Evolutionary conservation across 768 basidiomycete species (phyloP), one percentile per base, ranked within the genome.

Genomic region (Phlebiopsis flavidoalba): DNA sequence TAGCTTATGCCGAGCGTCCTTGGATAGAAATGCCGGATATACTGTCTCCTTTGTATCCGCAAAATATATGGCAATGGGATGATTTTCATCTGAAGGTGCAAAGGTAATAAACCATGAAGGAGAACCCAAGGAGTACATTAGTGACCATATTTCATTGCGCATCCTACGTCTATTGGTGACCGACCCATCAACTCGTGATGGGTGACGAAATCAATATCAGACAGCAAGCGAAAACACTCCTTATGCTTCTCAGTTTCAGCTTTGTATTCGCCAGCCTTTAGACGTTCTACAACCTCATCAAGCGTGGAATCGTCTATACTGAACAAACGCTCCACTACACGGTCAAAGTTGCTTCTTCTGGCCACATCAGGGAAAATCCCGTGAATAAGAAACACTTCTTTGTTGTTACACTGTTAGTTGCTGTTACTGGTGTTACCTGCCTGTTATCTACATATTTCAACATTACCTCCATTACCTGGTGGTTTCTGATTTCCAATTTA

Each of bases 91-190:
- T 8, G 72, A 70, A 14, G 75, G 75, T 3, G 75, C 69, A 50
- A 76, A 67, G 2, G 76, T 77, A 1, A 77, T 72, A 57, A 72
- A 78, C 75, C 74, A 77, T 0, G 62, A 58, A 2, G 74, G 73
- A 3, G 74, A 69, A 22, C 75, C 72, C 37, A 69, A 45, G 52
- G 57, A 62, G 19, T 60, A 55, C 37, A 53, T 63, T 33, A 63
- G 33, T 14, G 64, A 53, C 62, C 62, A 63, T 5, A 65, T 65
- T 56, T 76, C 72, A 59, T 70, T 69, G n/a, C 71, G 14, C 69
- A 71, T 68, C 15, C 37, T 24, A 36, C 47, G 53, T 31, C 51
- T 10, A 24, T 31, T 63, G 11, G 59, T 63, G 11, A 36, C 45
- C 5, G 62, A 63, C 7, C 59, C 62, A 48, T 43, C 37, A 21